Evolutionary conservation across 169 alveolate genomes (phyloP), one percentile per base, ranked within the genome.

Genomic region (Cryptosporidium viatorum): DNA sequence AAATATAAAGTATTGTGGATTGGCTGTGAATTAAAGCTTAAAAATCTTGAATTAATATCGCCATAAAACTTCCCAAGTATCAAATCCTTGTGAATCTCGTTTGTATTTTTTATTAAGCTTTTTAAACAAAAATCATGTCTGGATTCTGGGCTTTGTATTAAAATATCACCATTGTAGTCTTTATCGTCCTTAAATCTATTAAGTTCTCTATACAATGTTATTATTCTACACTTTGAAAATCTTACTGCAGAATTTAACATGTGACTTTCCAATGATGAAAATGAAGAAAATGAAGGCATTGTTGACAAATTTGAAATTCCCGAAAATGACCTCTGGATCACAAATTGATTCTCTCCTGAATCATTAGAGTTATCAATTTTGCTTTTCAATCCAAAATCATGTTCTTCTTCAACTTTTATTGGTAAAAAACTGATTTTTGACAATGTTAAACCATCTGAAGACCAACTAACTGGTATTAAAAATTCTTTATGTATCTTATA

Each of bases 401-500:
- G 23, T n/a, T 45, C 43, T 70, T n/a, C 35, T 70, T 70, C 84
- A 8, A 23, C 14, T 23, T 23, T 45, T 70, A 43, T 70, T 16
- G 58, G 84, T 16, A 21, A 45, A 39, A 65, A 65, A 7, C 71
- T 37, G 71, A 65, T 37, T n/a, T 65, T 65, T 31, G 71, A 65
- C 52, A 65, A 12, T 29, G n/a, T 35, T n/a, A 33, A 14, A n/a
- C 50, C 71, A 43, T 80, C 80, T 12, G 26, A 26, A 31, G 75
- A 23, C 89, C 89, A 80, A 23, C 67, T 31, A 21, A 80, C 23
- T 1, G 75, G 75, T 1, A 80, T 62, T 12, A 80, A 14, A 31
- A 62, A 26, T 18, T 80, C 89, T 29, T 50, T 67, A 18, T 43
- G 69, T 9, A 41, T 59, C 51, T 65, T 29, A 31, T 26, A 29